Evolutionary conservation across 169 alveolate species (phyloP), one percentile per base, ranked within the genome.

Genomic region (Eimeria praecox): DNA sequence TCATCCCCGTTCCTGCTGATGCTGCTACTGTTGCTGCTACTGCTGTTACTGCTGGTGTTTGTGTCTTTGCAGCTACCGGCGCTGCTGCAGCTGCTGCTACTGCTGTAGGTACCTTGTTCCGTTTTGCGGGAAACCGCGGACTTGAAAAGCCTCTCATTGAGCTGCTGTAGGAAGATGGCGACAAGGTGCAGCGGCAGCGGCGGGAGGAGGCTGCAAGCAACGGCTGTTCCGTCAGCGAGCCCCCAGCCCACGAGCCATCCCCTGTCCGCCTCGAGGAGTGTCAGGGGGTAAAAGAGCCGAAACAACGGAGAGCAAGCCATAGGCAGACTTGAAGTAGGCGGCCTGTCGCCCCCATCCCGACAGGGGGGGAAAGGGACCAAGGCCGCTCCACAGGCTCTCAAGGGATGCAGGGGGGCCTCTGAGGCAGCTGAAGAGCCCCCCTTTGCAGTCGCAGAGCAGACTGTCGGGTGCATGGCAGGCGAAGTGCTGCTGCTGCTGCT

Each of bases 191-290:
- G 46, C 38, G 92, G 92, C 78, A 85, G 59, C 92, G 56, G 73
- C 59, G 92, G 92, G 33, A 85, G 75, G 64, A 85, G 73, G 56
- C 80, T 71, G 64, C 92, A 85, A 18, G 92, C 92, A 27, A 85
- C 78, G 40, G 94, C 94, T 35, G 87, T 89, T 16, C 83, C 78
- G 24, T 92, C 95, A 18, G 83, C 49, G 56, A 92, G 59, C 52
- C 49, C 71, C 95, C 95, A 92, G 35, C 95, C 95, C 42, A 75
- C 85, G 16, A 92, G 82, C 95, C 95, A 92, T 75, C 95, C 95
- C 52, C 83, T 27, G 73, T 78, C 49, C 6, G 95, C 86, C 75
- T 49, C 35, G 30, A 92, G 95, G 88, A 92, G 88, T 9, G 87
- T 66, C 46, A 78, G n/a, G 82, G 95, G 95, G 27, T 35, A 66